Evolutionary conservation across 2,329 filamentous ascomycete species (phyloP), one percentile per base, ranked within the genome.

Genomic region (Corynespora cassiicola): DNA sequence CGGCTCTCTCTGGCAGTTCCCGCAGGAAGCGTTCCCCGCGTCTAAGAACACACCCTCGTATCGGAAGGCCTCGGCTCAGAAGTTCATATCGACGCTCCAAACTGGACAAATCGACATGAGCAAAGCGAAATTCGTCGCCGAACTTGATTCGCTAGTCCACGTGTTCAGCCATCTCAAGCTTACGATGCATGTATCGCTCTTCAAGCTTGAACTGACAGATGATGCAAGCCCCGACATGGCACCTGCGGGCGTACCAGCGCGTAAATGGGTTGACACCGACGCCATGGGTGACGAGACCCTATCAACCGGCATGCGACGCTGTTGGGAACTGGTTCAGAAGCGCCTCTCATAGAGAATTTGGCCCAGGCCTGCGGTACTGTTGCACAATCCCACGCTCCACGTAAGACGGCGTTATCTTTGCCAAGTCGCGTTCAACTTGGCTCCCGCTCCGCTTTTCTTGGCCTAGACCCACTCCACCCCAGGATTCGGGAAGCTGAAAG

Each of bases 251-350:
- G 36, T 42, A 27, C 49, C 52, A n/a, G 39, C 42, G 10, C 49
- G 58, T 17, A 66, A 58, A 50, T 69, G 63, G 65, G 57, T 66
- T 6, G 44, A 46, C 23, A 51, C 47, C 42, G 50, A 50, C 18
- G 29, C 47, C 11, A 60, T 69, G 56, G 56, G 58, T n/a, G 21
- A 44, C 5, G 57, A 63, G 37, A 68, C 63, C 18, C 45, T 69
- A 17, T 66, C 63, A 15, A 68, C 64, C 2, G 65, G 65, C 15
- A 69, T 69, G 65, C 58, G 58, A 19, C 56, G 52, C 28, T 68
- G 65, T 43, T 68, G 65, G 65, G 48, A 52, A 3, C 46, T 65
- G 1, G 28, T 59, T 11, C 37, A 44, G 28, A 43, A 38, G 21
- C 27, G 7, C 3, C n/a, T 37, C 8, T 39, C 26, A 34, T 10